phyloP scores from a whole-genome alignment of 805 yeast species.

The Kazachstania viticola region DNA sequence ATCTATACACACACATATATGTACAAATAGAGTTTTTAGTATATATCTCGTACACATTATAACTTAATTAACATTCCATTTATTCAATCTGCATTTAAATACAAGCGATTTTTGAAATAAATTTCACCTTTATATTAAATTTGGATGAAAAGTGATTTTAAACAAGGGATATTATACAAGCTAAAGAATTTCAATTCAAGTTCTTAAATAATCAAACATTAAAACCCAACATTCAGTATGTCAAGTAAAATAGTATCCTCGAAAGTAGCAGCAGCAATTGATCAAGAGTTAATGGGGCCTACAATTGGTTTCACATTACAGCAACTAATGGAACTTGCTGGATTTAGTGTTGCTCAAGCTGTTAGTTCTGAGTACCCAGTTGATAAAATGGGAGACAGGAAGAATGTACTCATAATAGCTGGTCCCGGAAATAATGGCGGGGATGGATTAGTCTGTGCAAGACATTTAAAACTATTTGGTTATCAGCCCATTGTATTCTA shows the following conservation, averaged over 20 bases:
- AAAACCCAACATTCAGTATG: too few species aligned
- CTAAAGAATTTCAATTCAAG: too few species aligned
- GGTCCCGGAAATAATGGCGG: constrained; percentile 98
- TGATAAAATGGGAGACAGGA: constrained; percentile 23
- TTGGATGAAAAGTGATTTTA: too few species aligned
- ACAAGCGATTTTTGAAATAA: too few species aligned
- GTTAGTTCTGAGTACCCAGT: constrained; percentile 54
- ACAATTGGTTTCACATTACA: constrained; percentile 34
- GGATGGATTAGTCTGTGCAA: constrained; percentile 91
- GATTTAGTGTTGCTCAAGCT: constrained; percentile 86
- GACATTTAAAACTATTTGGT: constrained; percentile 77
- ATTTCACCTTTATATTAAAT: too few species aligned
- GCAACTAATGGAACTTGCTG: constrained; percentile 83
- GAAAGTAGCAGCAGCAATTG: constrained; percentile 60
- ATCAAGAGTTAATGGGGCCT: constrained; percentile 76
- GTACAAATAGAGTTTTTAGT: too few species aligned
- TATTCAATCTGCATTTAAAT: too few species aligned
- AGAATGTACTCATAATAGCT: constrained; percentile 54
- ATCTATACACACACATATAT: too few species aligned
- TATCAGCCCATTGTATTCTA: constrained; percentile 67
- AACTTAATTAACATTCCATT: too few species aligned
- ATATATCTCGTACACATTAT: too few species aligned
- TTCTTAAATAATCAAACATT: not conserved
- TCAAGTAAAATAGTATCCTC: constrained; percentile 32
- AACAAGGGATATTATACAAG: not conserved